phyloP scores from a whole-genome alignment of 2,329 filamentous ascomycete species.

The Fusarium cicatricum region DNA sequence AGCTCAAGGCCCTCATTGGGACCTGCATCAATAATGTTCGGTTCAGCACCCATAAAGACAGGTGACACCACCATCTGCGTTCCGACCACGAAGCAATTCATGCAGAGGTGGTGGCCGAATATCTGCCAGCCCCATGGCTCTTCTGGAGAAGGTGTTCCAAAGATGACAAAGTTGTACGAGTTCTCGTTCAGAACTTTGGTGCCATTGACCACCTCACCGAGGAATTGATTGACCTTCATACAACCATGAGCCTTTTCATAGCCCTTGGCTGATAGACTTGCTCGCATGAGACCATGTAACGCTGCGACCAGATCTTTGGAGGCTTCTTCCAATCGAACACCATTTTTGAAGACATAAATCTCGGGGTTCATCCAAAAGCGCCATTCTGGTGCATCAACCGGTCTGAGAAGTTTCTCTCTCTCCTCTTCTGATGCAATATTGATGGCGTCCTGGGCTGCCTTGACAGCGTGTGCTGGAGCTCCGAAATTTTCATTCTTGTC shows the following conservation, averaged over 20 bases:
- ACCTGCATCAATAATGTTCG: constrained; percentile 74
- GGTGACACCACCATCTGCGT: constrained; percentile 73
- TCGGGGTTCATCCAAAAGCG: constrained; percentile 74
- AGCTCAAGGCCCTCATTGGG: constrained; percentile 70
- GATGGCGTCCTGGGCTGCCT: constrained; percentile 6
- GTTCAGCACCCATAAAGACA: constrained; percentile 81
- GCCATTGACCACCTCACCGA: constrained; percentile 70
- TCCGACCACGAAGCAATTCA: constrained; percentile 72
- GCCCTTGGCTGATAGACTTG: constrained; percentile 71
- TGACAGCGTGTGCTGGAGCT: constrained; percentile 1
- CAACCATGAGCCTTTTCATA: constrained; percentile 73
- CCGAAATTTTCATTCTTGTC: constrained; percentile 10
- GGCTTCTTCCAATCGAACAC: constrained; percentile 71
- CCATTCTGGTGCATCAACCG: constrained; percentile 74
- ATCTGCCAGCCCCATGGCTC: constrained; percentile 76
- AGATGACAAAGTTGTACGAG: constrained; percentile 78
- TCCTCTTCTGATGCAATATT: constrained; percentile 46
- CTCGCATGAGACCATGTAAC: constrained; percentile 63
- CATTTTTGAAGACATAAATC: constrained; percentile 71
- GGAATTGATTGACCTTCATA: constrained; percentile 78
- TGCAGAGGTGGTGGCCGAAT: constrained; percentile 79
- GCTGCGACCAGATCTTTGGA: constrained; percentile 52
- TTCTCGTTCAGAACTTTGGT: constrained; percentile 72
- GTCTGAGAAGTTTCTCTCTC: constrained; percentile 58
- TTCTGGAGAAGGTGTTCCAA: constrained; percentile 65